Conservation (phyloP, 192 early-diverging fungal species). For the Podila epigama region DNA sequence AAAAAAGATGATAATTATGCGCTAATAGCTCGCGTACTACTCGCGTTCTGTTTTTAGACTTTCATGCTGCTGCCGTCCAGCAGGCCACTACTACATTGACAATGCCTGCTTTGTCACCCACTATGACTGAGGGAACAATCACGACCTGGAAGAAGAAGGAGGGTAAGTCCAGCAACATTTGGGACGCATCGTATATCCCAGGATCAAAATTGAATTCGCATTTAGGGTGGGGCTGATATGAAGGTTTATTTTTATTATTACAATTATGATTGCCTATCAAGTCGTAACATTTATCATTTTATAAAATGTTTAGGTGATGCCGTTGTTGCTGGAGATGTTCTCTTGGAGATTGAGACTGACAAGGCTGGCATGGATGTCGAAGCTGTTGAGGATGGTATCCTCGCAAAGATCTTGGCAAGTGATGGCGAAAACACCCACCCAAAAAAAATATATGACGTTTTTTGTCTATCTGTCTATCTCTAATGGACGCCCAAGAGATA, state of each 20-base stretch:
- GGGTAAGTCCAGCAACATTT: slow-evolving; percentile 34
- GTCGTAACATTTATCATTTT: too few species aligned
- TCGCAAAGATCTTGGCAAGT: slow-evolving; percentile 89
- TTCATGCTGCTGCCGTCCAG: slow-evolving; percentile 58
- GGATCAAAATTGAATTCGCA: too few species aligned
- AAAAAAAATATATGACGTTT: background rate
- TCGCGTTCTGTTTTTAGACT: slow-evolving; percentile 43
- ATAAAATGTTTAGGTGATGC: slow-evolving; percentile 85
- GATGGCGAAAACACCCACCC: too few species aligned
- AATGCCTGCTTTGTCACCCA: slow-evolving; percentile 96
- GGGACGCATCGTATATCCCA: background rate
- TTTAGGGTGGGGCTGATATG: too few species aligned
- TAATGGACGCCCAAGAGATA: too few species aligned
- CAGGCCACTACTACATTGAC: slow-evolving; percentile 64
- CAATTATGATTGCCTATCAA: background rate
- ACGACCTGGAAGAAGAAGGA: slow-evolving; percentile 92
- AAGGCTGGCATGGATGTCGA: slow-evolving; percentile 99
- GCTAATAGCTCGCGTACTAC: background rate
- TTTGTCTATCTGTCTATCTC: background rate
- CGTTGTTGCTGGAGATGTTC: slow-evolving; percentile 89
- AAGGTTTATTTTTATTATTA: background rate
- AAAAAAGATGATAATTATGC: background rate
- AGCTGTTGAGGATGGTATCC: slow-evolving; percentile 93
- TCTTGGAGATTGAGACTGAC: slow-evolving; percentile 97
- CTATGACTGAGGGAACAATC: slow-evolving; percentile 97